Base-by-base conservation (phyloP, 2,329 filamentous ascomycete species). In the Claviceps digitariae region DNA sequence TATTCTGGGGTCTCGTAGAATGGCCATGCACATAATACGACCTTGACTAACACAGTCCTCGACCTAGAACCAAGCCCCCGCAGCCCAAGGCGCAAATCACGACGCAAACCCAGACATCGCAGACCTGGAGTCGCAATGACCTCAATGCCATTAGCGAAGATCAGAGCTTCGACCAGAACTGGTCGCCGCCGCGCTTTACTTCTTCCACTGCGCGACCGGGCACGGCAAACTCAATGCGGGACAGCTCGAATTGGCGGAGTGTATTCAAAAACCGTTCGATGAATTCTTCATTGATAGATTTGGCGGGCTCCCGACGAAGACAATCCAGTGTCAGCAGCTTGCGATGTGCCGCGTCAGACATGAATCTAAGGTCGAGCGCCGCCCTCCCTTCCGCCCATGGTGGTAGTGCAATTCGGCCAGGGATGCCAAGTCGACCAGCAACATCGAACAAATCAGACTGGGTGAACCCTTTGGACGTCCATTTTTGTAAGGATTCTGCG, bases 401-500 rank as follows among this genome's bases (percentile, higher is more conserved):
- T 1, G 64, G 62, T 21, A 58, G 63, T 43, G 61, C 63, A 8
- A 57, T 62, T 17, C 62, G 66, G 23, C 65, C 66, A 2, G 64
- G 62, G 10, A 56, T 53, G 10, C 56, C 57, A 8, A 59, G 52
- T 7, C 55, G 56, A 36, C 59, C 63, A 6, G 53, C 54, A 7
- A 66, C 43, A 5, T 51, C 66, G 4, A 66, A 61, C 25, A 67
- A 64, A 46, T 71, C 68, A 53, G 65, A 68, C 4, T 73, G 72
- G 67, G 66, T 73, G 7, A 74, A 73, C 55, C 72, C 75, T 0
- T 66, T 77, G n/a, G 72, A 76, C 13, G 67, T 74, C 34, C 71
- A 75, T 54, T 74, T 73, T 55, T 58, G 58, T 50, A 69, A 59
- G 54, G 63, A 59, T 50, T 59, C 48, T 47, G 59, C 50, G 55